Evolutionary conservation across 2,329 filamentous ascomycete genomes (phyloP), one percentile per base, ranked within the genome.

Genomic region (Apiospora kogelbergensis): DNA sequence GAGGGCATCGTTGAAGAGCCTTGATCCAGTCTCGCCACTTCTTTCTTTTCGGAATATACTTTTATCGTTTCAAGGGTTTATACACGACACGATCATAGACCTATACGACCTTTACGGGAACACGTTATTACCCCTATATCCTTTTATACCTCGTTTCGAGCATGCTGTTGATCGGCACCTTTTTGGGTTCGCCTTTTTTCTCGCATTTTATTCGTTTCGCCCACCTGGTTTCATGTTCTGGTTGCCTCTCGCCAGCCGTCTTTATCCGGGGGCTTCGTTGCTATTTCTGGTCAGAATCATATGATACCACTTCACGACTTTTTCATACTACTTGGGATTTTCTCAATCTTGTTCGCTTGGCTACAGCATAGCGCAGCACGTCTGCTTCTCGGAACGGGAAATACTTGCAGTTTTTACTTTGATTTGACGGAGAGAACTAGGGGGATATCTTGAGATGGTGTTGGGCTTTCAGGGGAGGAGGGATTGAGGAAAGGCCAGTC

Each of bases 1-100:
- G 91, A 92, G 72, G 87, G 87, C 63, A 90, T 90, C 73, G 86
- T 85, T 76, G 88, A 90, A 75, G 88, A 90, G 75, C 83, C 88
- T 13, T 90, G 80, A 80, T 26, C 33, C 17, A 13, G 15, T 20
- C 11, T 42, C n/a, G 5, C 22, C 9, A 20, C 15, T 46, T 44
- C 9, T 44, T 33, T 48, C 48, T 15, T 45, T 37, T 63, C 22
- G 3, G 5, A 60, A 10, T 67, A 20, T 33, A 60, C 26, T 37
- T 48, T 22, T 42, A 15, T 37, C 22, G 22, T 30, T 60, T 3
- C 44, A 24, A 64, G n/a, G 33, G 33, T 40, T 67, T 46, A 37
- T 37, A 41, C 30, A 65, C 30, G 20, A 24, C 37, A 22, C 13
- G n/a, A 30, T 44, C 26, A 63, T 63, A 63, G 22, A 24, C 66